Conservation (phyloP, 768 basidiomycete species). For the Mycena olivaceomarginata region DNA sequence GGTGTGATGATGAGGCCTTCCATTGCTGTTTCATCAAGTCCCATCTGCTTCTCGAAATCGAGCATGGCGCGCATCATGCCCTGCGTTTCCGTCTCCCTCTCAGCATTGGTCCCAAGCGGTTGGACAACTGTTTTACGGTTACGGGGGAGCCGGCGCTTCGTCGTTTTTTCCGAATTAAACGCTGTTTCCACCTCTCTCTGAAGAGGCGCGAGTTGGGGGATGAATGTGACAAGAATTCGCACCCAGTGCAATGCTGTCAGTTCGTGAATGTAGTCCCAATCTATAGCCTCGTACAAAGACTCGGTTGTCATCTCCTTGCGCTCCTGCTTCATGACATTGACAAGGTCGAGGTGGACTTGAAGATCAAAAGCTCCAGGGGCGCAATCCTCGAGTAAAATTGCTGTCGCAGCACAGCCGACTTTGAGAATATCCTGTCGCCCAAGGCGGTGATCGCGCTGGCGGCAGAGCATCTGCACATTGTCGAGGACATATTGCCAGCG, state of each 20-base stretch:
- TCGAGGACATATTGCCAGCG: slow-evolving; percentile 28
- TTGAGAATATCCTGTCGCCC: slow-evolving; percentile 39
- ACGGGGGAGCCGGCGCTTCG: slow-evolving; percentile 44
- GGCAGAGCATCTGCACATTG: too few species aligned
- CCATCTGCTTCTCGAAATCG: slow-evolving; percentile 45
- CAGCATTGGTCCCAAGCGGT: slow-evolving; percentile 48
- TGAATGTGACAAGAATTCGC: too few species aligned
- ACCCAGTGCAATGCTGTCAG: slow-evolving; percentile 7
- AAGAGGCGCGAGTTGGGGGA: background rate
- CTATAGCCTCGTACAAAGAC: slow-evolving; percentile 41
- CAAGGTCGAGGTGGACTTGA: slow-evolving; percentile 29
- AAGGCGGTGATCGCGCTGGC: slow-evolving; percentile 41
- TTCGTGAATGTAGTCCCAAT: slow-evolving; percentile 41
- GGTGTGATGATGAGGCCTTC: slow-evolving; percentile 43
- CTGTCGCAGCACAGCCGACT: slow-evolving; percentile 50
- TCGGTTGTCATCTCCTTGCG: slow-evolving; percentile 44
- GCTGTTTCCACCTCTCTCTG: slow-evolving; percentile 38
- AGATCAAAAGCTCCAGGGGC: slow-evolving; percentile 29
- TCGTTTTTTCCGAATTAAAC: slow-evolving; percentile 42
- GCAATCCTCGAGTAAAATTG: slow-evolving; percentile 13
- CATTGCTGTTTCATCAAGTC: slow-evolving; percentile 40
- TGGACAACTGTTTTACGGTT: slow-evolving; percentile 45
- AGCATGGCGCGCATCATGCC: slow-evolving; percentile 46
- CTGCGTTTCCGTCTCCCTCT: slow-evolving; percentile 46
- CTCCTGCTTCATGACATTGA: slow-evolving; percentile 40